These are phyloP conservation scores for peach (Prunus persica) DNA, from an alignment of 306 rosid genomes.

Conservation along the genomic window DNA sequence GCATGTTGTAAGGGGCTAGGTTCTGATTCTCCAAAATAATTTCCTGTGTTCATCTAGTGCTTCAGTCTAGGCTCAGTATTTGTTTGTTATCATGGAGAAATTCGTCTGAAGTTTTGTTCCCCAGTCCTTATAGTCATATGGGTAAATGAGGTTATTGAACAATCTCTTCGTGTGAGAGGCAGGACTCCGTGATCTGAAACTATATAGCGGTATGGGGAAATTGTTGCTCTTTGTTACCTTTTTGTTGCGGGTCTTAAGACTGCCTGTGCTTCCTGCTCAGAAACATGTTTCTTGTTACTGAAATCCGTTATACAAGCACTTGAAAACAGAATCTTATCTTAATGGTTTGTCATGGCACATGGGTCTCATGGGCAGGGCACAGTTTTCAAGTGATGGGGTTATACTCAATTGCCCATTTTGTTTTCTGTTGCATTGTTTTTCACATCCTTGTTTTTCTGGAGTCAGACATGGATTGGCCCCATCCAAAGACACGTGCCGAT, in stretches of 20 bases:
- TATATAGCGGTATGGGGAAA: not conserved
- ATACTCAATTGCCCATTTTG: constrained; percentile 16
- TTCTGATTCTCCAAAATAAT: not conserved
- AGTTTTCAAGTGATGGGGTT: constrained; percentile 19
- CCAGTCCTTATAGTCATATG: not conserved
- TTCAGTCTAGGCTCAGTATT: not conserved
- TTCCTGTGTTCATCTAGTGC: constrained; percentile 7
- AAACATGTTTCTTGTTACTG: constrained; percentile 15
- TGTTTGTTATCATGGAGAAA: not conserved
- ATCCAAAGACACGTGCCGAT: not conserved
- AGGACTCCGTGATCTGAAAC: not conserved
- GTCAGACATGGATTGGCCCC: not conserved
- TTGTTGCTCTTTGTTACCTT: constrained; percentile 4
- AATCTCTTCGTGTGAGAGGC: not conserved
- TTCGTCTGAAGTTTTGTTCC: not conserved
- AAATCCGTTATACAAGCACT: not conserved
- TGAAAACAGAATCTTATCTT: constrained; percentile 31
- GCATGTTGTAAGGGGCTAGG: not conserved
- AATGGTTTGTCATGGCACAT: constrained; percentile 12
- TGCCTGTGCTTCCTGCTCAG: constrained; percentile 24
- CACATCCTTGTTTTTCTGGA: not conserved
- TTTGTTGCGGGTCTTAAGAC: constrained; percentile 8
- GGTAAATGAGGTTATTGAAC: not conserved
- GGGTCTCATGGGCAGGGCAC: constrained; percentile 39
- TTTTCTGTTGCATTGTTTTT: constrained; percentile 21